Base-by-base conservation (phyloP, 2,329 filamentous ascomycete genomes). In the Polychaeton citri region DNA sequence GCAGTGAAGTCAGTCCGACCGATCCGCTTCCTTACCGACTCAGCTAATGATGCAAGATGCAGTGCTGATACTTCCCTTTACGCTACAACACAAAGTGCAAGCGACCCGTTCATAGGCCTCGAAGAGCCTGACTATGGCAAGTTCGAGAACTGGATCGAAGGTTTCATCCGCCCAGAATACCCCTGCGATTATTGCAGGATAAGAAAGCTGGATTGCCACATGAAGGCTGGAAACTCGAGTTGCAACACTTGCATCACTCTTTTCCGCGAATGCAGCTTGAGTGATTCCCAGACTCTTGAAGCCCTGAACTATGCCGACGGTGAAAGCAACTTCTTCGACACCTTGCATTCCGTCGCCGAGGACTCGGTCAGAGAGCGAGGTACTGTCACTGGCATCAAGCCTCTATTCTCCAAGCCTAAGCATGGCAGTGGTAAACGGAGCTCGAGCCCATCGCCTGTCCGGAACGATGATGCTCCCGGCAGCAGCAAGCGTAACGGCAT, bases 401-500 rank as follows among this genome's bases (percentile, higher is more conserved):
- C 53, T 16, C 48, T 61, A 46, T 46, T 58, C 49, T 28, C 21
- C 10, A 31, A 36, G 13, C n/a, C 3, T 10, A 34, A 32, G 15
- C 15, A 12, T 15, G 38, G 24, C 20, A 45, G 39, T 26, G 41
- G 44, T 17, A 28, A 28, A 15, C 3, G 24, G 24, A 28, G 24
- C 24, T 28, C 24, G 12, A 39, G 38, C 3, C 32, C 38, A 2
- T 45, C 45, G 18, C 43, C 48, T 3, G 36, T 45, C 2, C 26
- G 30, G 2, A 33, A 37, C 12, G 54, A 56, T 33, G 53, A 53
- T 34, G 45, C 59, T 42, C 59, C 46, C 43, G 51, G 53, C 10
- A 55, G 48, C 38, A 38, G 42, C 7, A 55, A 52, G 35, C 45
- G 51, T 2, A 74, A 74, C 42, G 81, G 76, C 36, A 74, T 79